Evolutionary conservation across 345 rosid species (phyloP), one percentile per base, ranked within the genome.

Genomic region (Microcos paniculata): DNA sequence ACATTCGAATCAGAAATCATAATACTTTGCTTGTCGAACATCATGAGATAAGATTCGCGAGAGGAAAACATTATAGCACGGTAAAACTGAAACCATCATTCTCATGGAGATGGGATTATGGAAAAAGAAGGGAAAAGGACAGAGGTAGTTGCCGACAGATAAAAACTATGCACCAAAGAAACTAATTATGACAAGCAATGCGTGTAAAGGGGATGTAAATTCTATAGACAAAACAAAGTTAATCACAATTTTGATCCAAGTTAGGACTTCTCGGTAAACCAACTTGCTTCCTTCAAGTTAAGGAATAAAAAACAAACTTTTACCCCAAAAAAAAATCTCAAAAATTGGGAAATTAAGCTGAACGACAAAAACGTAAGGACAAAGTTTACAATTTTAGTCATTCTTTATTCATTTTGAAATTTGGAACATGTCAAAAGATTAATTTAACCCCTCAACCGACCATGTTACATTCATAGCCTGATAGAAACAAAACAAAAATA

Each of bases 71-170:
- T 8, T 21, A 55, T 52, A 45, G 33, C 13, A 30, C 13, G 45
- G 31, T 1, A 43, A 64, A 66, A 66, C 35, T 43, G 13, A 67
- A 67, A 67, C 14, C 38, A 30, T 35, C 21, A 48, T 30, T 51
- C 43, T 0, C 28, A 30, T 49, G 1, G 26, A 49, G n/a, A 69
- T 69, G n/a, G 35, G 49, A 11, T 69, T 11, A 49, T 49, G 6
- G 65, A 72, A 55, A 72, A 12, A 8, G 15, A 23, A 55, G 51
- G 15, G 63, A 71, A 55, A 71, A 42, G 55, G 75, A 57, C 38
- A 72, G 38, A 57, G 55, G 51, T 38, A 40, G 66, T 52, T 56
- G 55, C 66, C 63, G 66, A 72, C 64, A 72, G 62, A 40, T 19
- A 14, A 71, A n/a, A 40, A 40, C 16, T 42, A 56, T 40, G 53